Percentiles rank a stretch among this genome's conserved stretches.
These are phyloP conservation scores for Trichomonas tenax DNA, from an alignment of 208 protist species.

Conservation along the genomic window DNA sequence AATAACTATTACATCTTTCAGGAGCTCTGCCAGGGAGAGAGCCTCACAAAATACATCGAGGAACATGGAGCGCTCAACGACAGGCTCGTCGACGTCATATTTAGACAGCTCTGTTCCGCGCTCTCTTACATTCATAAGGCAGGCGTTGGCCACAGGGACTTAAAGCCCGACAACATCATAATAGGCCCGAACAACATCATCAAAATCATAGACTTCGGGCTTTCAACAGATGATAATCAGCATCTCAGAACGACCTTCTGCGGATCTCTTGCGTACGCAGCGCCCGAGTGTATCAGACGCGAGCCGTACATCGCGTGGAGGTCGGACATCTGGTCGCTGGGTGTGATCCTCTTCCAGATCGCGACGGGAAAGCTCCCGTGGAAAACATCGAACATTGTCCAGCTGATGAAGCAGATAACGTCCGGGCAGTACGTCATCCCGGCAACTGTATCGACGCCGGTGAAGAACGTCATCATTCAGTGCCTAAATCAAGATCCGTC, in stretches of 20 bases:
- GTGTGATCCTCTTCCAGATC: background rate
- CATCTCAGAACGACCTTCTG: background rate
- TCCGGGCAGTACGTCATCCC: background rate
- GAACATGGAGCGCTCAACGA: background rate
- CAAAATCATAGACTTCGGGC: background rate
- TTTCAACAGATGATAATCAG: background rate
- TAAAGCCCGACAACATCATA: background rate
- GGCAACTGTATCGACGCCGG: background rate
- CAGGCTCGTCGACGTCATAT: background rate
- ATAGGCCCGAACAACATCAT: background rate
- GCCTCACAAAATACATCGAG: background rate
- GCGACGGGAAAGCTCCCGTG: background rate
- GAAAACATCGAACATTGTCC: background rate
- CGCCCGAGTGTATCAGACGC: background rate
- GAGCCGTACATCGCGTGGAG: background rate
- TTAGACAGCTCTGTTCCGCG: background rate
- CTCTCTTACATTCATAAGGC: background rate
- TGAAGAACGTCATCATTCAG: background rate
- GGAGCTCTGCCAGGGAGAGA: background rate
- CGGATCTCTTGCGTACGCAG: background rate
- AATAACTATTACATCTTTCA: background rate
- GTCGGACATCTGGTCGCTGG: background rate
- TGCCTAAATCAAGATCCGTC: background rate
- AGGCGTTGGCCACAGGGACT: background rate
- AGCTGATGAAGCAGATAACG: background rate